Evolutionary conservation across 805 yeast genomes (phyloP), one percentile per base, ranked within the genome.

Genomic region (Myxozyma melibiosi): DNA sequence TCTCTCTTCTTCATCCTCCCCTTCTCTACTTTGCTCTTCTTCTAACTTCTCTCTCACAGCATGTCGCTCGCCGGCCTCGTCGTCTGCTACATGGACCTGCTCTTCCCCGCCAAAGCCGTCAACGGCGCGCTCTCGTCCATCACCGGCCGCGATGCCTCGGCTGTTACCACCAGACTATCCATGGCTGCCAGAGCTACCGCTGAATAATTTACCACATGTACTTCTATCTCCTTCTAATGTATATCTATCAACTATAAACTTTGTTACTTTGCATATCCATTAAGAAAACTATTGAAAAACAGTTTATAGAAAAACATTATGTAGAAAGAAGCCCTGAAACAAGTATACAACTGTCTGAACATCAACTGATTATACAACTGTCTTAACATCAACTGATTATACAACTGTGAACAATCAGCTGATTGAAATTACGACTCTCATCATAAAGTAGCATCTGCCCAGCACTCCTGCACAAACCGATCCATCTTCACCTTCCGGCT

Each of bases 401-500:
- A n/a, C n/a, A n/a, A n/a, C n/a, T n/a, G n/a, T n/a, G n/a, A n/a
- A n/a, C n/a, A n/a, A n/a, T n/a, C n/a, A n/a, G n/a, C n/a, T n/a
- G n/a, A n/a, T n/a, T n/a, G n/a, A n/a, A n/a, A n/a, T n/a, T n/a
- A n/a, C n/a, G n/a, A n/a, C n/a, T n/a, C n/a, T n/a, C n/a, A n/a
- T 9, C 18, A 13, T 9, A 45, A 14, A 16, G 22, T 24, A 22
- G 22, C 28, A 11, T 47, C 53, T 2, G 55, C 62, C 65, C 65
- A 60, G 31, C 65, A 64, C 45, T 58, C 66, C 92, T 96, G 74
- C 18, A 94, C 88, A 71, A 94, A 88, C 71, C 83, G 85, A 62
- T 82, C 95, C 98, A 94, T 92, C 64, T 84, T 81, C 14, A 92
- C 95, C 49, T 74, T 77, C 68, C 84, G 83, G 62, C 74, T 78